A percentile compares a stretch with the other conserved stretches of the same genome.
Evolutionary conservation across 2,329 filamentous ascomycete genomes (phyloP).

Genomic region (Claviceps digitariae): DNA sequence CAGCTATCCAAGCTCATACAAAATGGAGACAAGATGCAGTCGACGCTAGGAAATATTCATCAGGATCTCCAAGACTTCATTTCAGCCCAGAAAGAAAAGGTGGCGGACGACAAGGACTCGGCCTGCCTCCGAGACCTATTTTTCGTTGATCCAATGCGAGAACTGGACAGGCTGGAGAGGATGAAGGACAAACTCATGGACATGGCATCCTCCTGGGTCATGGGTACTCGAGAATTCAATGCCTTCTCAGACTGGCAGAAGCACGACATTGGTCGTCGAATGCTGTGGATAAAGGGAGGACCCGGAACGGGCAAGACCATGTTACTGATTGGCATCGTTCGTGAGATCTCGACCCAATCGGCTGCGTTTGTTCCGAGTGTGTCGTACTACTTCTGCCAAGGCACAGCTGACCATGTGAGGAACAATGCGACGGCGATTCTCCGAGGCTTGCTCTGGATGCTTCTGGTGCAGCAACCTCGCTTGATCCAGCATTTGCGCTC

Average conservation of each 20-base stretch:
- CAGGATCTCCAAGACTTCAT: constrained; percentile 8
- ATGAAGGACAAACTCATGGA: constrained; percentile 8
- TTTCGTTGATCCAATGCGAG: constrained; percentile 6
- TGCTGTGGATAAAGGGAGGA: constrained; percentile 22
- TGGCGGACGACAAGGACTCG: constrained; percentile 7
- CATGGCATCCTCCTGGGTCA: constrained; percentile 7
- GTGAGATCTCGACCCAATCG: constrained; percentile 11
- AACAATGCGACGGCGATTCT: constrained; percentile 23
- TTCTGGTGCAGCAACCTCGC: constrained; percentile 14
- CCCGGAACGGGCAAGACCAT: constrained; percentile 26
- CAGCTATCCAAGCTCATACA: constrained; percentile 6
- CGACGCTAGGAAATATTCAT: constrained; percentile 6
- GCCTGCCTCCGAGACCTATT: constrained; percentile 8
- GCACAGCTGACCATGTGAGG: constrained; percentile 15
- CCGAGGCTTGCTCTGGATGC: constrained; percentile 25
- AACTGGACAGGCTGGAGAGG: constrained; percentile 7
- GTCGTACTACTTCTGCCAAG: constrained; percentile 28
- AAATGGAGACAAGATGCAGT: constrained; percentile 7
- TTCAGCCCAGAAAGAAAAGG: constrained; percentile 6
- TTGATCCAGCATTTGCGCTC: constrained; percentile 24
- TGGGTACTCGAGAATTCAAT: constrained; percentile 5
- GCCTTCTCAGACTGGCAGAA: constrained; percentile 17
- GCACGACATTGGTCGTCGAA: constrained; percentile 7
- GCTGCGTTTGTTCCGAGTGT: constrained; percentile 5
- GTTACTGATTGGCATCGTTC: constrained; percentile 18